Evolutionary conservation across 2,329 filamentous ascomycete species (phyloP).

Genomic region (Metarhizium brunneum): DNA sequence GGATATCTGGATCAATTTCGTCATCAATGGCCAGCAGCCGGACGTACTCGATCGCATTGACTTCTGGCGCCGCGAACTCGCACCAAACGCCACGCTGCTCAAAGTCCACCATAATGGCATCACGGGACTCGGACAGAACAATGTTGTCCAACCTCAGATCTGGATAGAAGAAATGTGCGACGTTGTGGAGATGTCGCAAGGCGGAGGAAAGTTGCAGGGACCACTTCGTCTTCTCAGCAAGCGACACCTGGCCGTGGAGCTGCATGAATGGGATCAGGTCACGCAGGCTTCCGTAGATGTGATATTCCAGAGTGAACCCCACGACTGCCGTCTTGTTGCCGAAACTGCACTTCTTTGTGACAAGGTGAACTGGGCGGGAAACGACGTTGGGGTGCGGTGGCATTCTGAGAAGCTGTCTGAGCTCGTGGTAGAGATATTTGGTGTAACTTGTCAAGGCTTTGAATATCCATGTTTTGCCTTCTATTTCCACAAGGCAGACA

Average conservation of each 20-base stretch:
- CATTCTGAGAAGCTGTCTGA: slow-evolving; percentile 44
- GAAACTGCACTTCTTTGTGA: slow-evolving; percentile 47
- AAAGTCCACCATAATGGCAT: slow-evolving; percentile 50
- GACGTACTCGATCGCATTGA: slow-evolving; percentile 49
- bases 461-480: slow-evolving; percentile 38
- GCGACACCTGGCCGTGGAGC: slow-evolving; percentile 32
- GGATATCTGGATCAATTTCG: slow-evolving; percentile 30
- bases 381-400: slow-evolving; percentile 45
- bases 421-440: slow-evolving; percentile 54
- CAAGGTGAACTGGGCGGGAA: slow-evolving; percentile 39
- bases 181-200: slow-evolving; percentile 38
- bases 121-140: slow-evolving; percentile 36
- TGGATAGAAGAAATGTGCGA: slow-evolving; percentile 41
- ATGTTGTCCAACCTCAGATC: slow-evolving; percentile 53
- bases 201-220: slow-evolving; percentile 42
- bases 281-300: slow-evolving; percentile 44
- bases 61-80: slow-evolving; percentile 51
- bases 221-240: slow-evolving; percentile 42
- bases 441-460: slow-evolving; percentile 48
- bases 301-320: slow-evolving; percentile 47
- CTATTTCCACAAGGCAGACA: slow-evolving; percentile 42
- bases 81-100: slow-evolving; percentile 56
- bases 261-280: slow-evolving; percentile 44
- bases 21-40: slow-evolving; percentile 43
- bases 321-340: slow-evolving; percentile 45